A percentile compares a stretch with the other conserved stretches of the same genome.
phyloP scores from a whole-genome alignment of 495 filamentous ascomycete genomes.

The Saxispiralis lemnorum region DNA sequence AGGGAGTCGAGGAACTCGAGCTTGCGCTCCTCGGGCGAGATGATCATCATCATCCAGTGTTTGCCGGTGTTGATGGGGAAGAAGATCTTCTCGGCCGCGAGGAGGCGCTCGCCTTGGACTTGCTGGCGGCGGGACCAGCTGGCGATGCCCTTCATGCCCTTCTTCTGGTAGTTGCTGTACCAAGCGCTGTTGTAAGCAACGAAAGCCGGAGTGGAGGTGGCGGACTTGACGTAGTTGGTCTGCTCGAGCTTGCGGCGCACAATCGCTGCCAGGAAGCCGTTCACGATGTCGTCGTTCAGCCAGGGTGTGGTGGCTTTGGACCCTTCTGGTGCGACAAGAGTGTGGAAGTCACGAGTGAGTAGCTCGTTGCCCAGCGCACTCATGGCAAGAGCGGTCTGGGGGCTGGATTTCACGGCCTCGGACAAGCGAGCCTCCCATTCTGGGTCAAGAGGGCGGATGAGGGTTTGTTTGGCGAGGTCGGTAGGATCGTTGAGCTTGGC shows the following conservation, averaged over 20 bases:
- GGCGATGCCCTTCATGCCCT: constrained; percentile 32
- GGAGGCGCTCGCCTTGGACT: constrained; percentile 34
- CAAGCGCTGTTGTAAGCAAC: constrained; percentile 54
- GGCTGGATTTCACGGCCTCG: constrained; percentile 18
- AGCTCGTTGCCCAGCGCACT: constrained; percentile 37
- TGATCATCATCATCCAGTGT: constrained; percentile 53
- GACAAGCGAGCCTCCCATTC: constrained; percentile 30
- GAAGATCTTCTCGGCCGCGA: constrained; percentile 42
- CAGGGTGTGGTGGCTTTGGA: constrained; percentile 25
- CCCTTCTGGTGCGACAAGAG: constrained; percentile 28
- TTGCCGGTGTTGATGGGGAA: constrained; percentile 37
- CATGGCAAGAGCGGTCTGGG: constrained; percentile 21
- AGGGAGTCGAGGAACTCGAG: constrained; percentile 68
- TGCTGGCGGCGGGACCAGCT: constrained; percentile 40
- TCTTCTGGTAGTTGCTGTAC: constrained; percentile 40
- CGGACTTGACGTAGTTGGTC: constrained; percentile 3
- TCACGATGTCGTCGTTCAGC: constrained; percentile 76
- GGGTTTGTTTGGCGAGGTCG: not conserved
- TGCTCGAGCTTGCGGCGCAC: constrained; percentile 40
- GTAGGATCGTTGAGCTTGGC: not conserved
- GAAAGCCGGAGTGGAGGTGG: constrained; percentile 35
- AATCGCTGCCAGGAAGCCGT: constrained; percentile 43
- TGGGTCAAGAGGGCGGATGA: constrained; percentile 28
- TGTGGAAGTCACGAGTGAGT: constrained; percentile 41
- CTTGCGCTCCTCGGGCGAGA: constrained; percentile 42